Base-by-base conservation (phyloP, 371 early-diverging fungal species). In the Mucor piriformis region DNA sequence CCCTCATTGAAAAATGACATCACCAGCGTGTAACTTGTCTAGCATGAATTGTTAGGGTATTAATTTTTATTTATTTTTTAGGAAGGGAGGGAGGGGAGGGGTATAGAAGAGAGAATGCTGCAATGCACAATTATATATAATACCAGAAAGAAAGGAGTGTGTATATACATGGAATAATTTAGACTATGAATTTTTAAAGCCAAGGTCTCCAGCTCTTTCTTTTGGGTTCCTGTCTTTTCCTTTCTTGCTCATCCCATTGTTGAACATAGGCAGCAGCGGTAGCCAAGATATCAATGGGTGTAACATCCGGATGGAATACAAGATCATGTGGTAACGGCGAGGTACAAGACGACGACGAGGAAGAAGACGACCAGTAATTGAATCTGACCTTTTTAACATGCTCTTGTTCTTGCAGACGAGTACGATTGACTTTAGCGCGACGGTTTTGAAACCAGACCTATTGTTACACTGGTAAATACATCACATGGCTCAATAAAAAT, bases 201-300 rank as follows among this genome's bases (percentile, higher is more conserved):
- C 68, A 67, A 25, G 68, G 68, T 32, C 68, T 59, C 68, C 68
- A 67, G 11, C 59, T 57, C 25, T 63, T 64, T 25, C 53, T 7
- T 24, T 59, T 59, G 29, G 48, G 25, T 56, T 47, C 52, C 23
- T 64, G 61, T 37, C 61, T 58, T 52, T 33, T 37, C 43, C 44
- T 46, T 33, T 54, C 46, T 63, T 67, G 25, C 46, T 54, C 72
- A 44, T 77, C 70, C 60, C 70, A 74, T 15, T 71, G 67, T 37
- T 77, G 80, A 47, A 80, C 72, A 61, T 76, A 80, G 25, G 74
- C 80, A 16, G 80, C 80, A 0, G 80, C 80, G 24, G 73, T 69
- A 12, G 75, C 75, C 13, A 80, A 52, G n/a, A 80, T 74, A 53
- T 80, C 80, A 40, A 80, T 73, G 11, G 77, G 69, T 7, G 73